Base-by-base conservation (phyloP, 768 basidiomycete genomes). In the Agaricus subrufescens region DNA sequence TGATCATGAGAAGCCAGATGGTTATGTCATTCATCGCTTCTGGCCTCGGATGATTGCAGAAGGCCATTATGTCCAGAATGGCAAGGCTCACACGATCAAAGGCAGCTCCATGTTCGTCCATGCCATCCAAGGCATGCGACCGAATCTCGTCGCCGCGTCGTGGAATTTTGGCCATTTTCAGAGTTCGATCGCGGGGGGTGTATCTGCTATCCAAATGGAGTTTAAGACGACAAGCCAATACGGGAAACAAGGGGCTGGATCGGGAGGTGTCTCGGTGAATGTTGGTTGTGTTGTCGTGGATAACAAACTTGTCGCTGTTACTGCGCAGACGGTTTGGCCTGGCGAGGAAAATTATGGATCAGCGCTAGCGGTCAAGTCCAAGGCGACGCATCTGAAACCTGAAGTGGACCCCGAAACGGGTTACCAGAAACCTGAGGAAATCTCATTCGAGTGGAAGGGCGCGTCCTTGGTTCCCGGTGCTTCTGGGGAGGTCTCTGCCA, bases 121-220 rank as follows among this genome's bases (percentile, higher is more conserved):
- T 69, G 96, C 96, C 45, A 97, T 98, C 68, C 96, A 98, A 68
- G 97, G 96, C 69, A 96, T 99, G 93, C 83, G 94, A 7, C 94
- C 96, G 48, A 91, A 99, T 71, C 81, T 93, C 54, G 84, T 97
- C 63, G 97, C 97, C 12, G 77, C 91, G 19, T 73, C 88, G 8
- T 99, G 97, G 97, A 98, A 98, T 75, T 99, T 98, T 73, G 87
- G 77, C 29, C 80, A 89, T 74, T 99, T 99, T 79, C 87, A 93
- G 69, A 89, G 89, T 65, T 70, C 75, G 15, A 75, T 82, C 26
- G 79, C 84, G 48, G 85, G 82, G 15, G 88, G 88, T 7, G 87
- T 92, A 7, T 85, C 92, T 52, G 92, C 93, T 9, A 76, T 97
- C 38, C 89, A 91, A 75, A 98, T 98, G 96, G 97, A 98, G 68